These are phyloP conservation scores for Solanum chilense DNA, from an alignment of 257 asterid species.

Conservation along the genomic window DNA sequence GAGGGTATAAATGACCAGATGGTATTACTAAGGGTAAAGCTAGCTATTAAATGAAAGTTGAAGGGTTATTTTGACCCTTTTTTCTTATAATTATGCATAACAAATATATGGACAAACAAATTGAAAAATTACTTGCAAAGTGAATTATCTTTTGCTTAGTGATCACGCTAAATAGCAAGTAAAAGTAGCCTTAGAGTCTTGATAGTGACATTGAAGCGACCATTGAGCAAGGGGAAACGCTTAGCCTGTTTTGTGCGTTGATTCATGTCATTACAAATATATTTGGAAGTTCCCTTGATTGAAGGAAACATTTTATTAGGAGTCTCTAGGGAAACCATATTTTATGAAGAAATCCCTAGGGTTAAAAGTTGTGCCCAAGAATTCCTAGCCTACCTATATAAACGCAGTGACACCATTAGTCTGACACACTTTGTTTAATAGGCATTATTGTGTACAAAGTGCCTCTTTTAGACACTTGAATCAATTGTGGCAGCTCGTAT, in stretches of 20 bases:
- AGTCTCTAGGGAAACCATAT: background rate
- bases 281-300: background rate
- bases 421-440: background rate
- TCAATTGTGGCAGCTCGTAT: background rate
- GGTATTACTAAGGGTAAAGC: no score
- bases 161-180: no score
- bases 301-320: background rate
- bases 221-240: background rate
- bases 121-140: no score
- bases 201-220: background rate
- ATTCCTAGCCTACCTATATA: background rate
- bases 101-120: no score
- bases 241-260: background rate
- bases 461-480: background rate
- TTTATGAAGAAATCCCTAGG: background rate
- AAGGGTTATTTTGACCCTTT: background rate
- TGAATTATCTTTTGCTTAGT: no score
- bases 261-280: background rate
- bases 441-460: background rate
- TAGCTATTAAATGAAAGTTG: no score
- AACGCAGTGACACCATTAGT: background rate
- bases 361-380: background rate
- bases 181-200: background rate
- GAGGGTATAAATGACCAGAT: no score
- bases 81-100: no score